Evolutionary conservation across 2,329 filamentous ascomycete genomes (phyloP).

Genomic region (Lasiodiplodia citricola): DNA sequence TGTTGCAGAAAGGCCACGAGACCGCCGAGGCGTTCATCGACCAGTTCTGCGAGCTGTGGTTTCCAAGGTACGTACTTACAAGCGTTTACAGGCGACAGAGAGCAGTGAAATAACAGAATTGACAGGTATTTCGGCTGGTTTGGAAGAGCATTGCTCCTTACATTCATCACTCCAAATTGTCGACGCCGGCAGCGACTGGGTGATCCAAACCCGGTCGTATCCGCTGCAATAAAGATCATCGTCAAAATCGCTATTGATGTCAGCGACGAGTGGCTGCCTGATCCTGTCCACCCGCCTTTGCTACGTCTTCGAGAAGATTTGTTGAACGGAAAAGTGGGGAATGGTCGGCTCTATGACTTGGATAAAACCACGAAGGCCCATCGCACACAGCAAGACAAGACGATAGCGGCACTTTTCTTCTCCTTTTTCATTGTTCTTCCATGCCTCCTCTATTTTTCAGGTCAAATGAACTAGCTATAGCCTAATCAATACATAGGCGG

Average conservation of each 20-base stretch:
- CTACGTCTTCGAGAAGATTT: not conserved
- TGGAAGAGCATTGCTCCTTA: not conserved
- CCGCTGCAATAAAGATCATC: not conserved
- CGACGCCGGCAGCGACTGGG: not conserved
- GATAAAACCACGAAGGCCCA: no score
- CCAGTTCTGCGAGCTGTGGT: not conserved
- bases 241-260: not conserved
- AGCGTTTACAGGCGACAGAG: rapidly evolving
- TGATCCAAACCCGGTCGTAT: not conserved
- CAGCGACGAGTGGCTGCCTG: not conserved
- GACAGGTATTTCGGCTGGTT: not conserved
- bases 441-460: no score
- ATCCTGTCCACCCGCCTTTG: not conserved
- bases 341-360: no score
- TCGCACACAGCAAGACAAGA: no score
- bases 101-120: not conserved
- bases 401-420: no score
- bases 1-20: not conserved
- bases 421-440: no score
- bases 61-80: not conserved
- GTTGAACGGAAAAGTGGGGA: not conserved
- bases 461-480: no score
- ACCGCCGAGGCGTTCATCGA: not conserved
- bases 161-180: not conserved
- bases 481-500: no score